Evolutionary conservation across 768 basidiomycete species (phyloP).

Genomic region (Rhizopogon roseolus): DNA sequence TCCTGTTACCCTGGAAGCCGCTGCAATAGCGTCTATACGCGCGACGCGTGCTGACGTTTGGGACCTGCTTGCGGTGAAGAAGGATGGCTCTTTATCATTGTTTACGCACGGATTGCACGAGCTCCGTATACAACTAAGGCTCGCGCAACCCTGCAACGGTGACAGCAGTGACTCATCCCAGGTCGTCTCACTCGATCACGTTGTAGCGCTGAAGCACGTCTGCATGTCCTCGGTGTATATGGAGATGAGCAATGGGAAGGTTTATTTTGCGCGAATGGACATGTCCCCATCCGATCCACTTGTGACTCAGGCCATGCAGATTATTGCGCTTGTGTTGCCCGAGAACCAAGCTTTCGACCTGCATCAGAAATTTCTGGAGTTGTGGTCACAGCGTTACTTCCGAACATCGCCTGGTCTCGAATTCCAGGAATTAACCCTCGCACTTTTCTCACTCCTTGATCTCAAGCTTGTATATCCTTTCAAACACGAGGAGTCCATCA

Average conservation of each 20-base stretch:
- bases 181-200: conserved; percentile 17
- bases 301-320: conserved; percentile 53
- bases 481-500: conserved; percentile 6
- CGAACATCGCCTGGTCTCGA: conserved; percentile 43
- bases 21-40: conserved; percentile 53
- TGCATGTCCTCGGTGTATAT: conserved; percentile 50
- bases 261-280: conserved; percentile 45
- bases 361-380: conserved; percentile 49
- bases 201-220: conserved; percentile 44
- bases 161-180: not conserved
- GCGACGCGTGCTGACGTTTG: conserved; percentile 58
- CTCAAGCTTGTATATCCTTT: conserved; percentile 24
- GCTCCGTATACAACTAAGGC: conserved; percentile 32
- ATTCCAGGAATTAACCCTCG: conserved; percentile 50
- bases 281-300: conserved; percentile 52
- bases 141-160: conserved; percentile 8
- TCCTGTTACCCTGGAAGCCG: conserved; percentile 36
- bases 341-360: conserved; percentile 49
- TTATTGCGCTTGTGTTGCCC: conserved; percentile 60
- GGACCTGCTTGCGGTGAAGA: conserved; percentile 67
- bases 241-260: conserved; percentile 46
- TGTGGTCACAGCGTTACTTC: conserved; percentile 48
- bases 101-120: conserved; percentile 57
- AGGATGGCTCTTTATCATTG: conserved; percentile 48
- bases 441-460: conserved; percentile 47